Conservation (phyloP, 306 rosid genomes). For the Pyrus betulifolia region DNA sequence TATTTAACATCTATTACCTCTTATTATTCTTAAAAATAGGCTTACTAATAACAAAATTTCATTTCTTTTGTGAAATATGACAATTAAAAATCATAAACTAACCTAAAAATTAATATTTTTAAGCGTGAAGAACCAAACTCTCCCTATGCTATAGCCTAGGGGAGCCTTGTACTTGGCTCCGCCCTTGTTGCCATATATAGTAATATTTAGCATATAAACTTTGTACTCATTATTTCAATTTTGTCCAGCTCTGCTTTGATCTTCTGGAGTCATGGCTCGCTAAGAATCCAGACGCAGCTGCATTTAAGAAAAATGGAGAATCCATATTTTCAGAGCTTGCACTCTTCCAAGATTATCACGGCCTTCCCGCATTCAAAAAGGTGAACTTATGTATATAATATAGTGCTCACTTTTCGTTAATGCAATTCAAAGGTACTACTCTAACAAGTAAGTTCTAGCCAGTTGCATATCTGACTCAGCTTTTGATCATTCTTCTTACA, state of each 20-base stretch:
- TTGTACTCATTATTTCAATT: neutral
- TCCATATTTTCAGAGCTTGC: constrained; percentile 87
- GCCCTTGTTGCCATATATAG: neutral
- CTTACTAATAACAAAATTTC: too few relatives aligned
- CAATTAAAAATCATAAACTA: too few relatives aligned
- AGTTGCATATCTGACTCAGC: neutral
- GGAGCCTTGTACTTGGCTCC: too few relatives aligned
- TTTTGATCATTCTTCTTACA: neutral
- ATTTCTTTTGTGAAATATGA: too few relatives aligned
- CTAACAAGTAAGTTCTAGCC: neutral
- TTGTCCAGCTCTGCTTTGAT: constrained; percentile 74
- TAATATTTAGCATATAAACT: neutral
- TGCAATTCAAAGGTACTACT: neutral
- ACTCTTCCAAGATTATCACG: constrained; percentile 92
- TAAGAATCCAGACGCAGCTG: constrained; percentile 64
- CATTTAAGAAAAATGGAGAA: constrained; percentile 64
- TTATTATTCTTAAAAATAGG: too few relatives aligned
- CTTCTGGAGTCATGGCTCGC: constrained; percentile 71
- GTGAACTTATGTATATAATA: neutral
- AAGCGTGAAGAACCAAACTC: too few relatives aligned
- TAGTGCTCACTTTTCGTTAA: neutral
- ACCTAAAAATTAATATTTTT: too few relatives aligned
- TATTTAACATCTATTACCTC: too few relatives aligned
- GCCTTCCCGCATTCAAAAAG: constrained; percentile 77
- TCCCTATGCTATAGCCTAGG: too few relatives aligned